Percentiles rank a stretch among this genome's conserved stretches.
These are phyloP conservation scores for Blastobotrys americana DNA, from an alignment of 805 yeast genomes.

Conservation along the genomic window DNA sequence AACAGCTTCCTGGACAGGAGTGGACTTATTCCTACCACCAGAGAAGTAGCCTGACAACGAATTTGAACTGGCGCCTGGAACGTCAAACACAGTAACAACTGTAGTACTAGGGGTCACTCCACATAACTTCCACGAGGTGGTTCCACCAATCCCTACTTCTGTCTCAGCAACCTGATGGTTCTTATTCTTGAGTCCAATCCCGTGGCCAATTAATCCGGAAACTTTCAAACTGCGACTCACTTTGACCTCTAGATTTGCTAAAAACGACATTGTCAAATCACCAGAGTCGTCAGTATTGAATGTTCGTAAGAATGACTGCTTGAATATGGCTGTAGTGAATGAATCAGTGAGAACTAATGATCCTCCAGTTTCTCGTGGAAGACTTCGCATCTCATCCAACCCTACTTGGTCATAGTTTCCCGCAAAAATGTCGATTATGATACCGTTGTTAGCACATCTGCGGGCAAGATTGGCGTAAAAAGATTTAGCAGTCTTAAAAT, in stretches of 20 bases:
- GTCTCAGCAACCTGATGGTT: constrained; percentile 73
- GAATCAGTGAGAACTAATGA: constrained; percentile 80
- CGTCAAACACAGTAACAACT: constrained; percentile 77
- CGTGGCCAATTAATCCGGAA: constrained; percentile 85
- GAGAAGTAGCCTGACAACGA: constrained; percentile 14
- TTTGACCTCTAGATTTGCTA: constrained; percentile 71
- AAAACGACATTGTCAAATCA: constrained; percentile 60
- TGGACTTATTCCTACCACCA: constrained; percentile 13
- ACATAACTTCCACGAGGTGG: constrained; percentile 75
- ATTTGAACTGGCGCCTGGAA: constrained; percentile 32
- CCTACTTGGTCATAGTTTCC: constrained; percentile 97
- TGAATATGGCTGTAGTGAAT: constrained; percentile 87
- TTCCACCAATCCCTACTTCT: constrained; percentile 83
- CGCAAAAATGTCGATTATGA: constrained; percentile 80
- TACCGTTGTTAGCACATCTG: constrained; percentile 64
- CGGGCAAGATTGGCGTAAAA: constrained; percentile 69
- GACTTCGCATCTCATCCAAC: constrained; percentile 80
- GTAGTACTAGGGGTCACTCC: constrained; percentile 72
- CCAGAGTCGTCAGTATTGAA: constrained; percentile 78
- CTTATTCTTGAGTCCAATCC: constrained; percentile 44
- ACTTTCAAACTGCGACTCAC: constrained; percentile 76
- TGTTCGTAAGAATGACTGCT: constrained; percentile 77
- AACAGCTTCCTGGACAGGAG: background rate
- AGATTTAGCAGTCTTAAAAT: constrained; percentile 74
- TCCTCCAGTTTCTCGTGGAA: constrained; percentile 84